Evolutionary conservation across 2,329 filamentous ascomycete species (phyloP), one percentile per base, ranked within the genome.

Genomic region (Plectosphaerella plurivora): DNA sequence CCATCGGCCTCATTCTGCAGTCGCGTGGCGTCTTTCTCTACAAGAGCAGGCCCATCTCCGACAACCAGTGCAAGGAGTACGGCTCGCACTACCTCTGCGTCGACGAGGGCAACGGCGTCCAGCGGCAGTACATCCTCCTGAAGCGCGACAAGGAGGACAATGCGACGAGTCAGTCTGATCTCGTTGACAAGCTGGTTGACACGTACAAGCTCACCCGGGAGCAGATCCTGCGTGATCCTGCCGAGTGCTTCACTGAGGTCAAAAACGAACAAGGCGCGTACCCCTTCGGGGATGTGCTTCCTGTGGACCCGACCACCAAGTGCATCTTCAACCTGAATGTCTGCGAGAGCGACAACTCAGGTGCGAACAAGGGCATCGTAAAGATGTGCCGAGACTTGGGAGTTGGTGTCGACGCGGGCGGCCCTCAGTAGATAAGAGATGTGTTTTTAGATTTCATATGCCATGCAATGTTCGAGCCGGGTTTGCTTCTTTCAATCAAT

Each of bases 171-270:
- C 54, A 51, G 15, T 36, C 56, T 18, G 51, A 49, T 20, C 15
- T 51, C 3, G 51, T 55, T 41, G 33, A 56, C 14, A 47, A 46
- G 5, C 49, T 58, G 22, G 41, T 47, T 3, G 37, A 48, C 33
- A 58, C 56, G 54, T 56, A 58, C 37, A 41, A 39, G 12, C 28
- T 56, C 14, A 53, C 51, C 3, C 24, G 28, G 36, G 42, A 58
- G 49, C 37, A 53, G 25, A 28, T 53, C 41, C 47, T 36, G 15
- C 24, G 39, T 9, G 51, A 51, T 8, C 20, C 36, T 14, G 44
- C 54, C 11, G 25, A 49, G 4, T 57, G 53, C 47, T 20, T 24
- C 14, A 45, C 45, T 5, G 45, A 24, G 15, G 37, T 25, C 15
- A 45, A 45, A 6, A 16, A 25, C n/a, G 25, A 51, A 35, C 45